phyloP scores from a whole-genome alignment of 2,329 filamentous ascomycete genomes.

The Lachnellula occidentalis region DNA sequence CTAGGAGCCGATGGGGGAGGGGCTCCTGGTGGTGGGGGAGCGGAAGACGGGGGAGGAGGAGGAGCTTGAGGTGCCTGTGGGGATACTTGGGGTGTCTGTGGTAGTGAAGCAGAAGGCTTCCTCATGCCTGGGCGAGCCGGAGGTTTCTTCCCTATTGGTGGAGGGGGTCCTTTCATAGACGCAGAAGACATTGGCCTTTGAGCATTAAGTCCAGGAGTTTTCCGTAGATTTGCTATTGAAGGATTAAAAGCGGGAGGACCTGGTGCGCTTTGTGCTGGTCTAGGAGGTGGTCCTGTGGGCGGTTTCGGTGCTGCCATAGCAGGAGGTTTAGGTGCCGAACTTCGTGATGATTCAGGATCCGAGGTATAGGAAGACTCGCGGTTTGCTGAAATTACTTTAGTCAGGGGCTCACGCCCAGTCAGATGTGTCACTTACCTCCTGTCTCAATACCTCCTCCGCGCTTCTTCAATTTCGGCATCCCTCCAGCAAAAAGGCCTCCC shows the following conservation, averaged over 20 bases:
- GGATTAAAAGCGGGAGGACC: constrained; percentile 46
- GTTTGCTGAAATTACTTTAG: constrained; percentile 44
- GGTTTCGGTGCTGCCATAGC: constrained; percentile 48
- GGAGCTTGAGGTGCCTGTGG: constrained; percentile 29
- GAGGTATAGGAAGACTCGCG: constrained; percentile 70
- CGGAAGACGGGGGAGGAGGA: constrained; percentile 32
- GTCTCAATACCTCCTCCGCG: constrained; percentile 75
- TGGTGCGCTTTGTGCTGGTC: constrained; percentile 42
- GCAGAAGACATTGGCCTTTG: constrained; percentile 55
- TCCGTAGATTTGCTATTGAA: constrained; percentile 56
- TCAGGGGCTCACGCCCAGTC: background rate
- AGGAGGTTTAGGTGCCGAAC: constrained; percentile 55
- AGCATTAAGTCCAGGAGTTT: constrained; percentile 43
- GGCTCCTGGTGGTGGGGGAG: constrained; percentile 32
- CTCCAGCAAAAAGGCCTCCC: constrained; percentile 82
- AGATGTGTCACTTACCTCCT: constrained; percentile 43
- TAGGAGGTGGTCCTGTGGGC: constrained; percentile 52
- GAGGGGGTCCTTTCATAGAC: constrained; percentile 66
- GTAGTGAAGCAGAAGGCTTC: constrained; percentile 43
- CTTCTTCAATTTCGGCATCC: constrained; percentile 93
- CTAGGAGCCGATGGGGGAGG: constrained; percentile 32
- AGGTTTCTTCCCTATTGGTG: constrained; percentile 71
- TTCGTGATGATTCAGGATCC: constrained; percentile 66
- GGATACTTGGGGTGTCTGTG: constrained; percentile 30
- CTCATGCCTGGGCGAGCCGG: constrained; percentile 55